Evolutionary conservation across 495 filamentous ascomycete species (phyloP).

Genomic region (Terfezia boudieri): DNA sequence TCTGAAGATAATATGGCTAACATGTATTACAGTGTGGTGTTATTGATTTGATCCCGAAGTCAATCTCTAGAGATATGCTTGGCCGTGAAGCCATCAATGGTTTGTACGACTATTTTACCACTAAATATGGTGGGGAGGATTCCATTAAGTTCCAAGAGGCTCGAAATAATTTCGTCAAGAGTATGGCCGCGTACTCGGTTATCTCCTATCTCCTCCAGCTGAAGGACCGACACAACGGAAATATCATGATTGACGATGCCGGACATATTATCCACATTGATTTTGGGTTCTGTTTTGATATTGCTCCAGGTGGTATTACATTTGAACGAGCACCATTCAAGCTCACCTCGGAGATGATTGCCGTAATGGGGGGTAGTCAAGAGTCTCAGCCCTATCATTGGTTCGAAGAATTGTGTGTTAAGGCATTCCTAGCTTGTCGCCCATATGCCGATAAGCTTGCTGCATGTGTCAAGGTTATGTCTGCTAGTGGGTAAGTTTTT

Average conservation of each 20-base stretch:
- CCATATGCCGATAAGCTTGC: constrained; percentile 66
- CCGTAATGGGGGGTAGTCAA: constrained; percentile 81
- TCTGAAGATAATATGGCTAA: neutral
- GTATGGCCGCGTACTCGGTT: constrained; percentile 99
- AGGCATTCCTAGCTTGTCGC: constrained; percentile 81
- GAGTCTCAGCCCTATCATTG: constrained; percentile 74
- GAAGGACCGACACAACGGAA: constrained; percentile 98
- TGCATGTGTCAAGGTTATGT: constrained; percentile 81
- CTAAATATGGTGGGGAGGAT: constrained; percentile 90
- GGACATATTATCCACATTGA: constrained; percentile 96
- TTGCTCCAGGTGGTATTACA: constrained; percentile 83
- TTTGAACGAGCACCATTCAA: constrained; percentile 99
- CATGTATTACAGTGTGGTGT: constrained; percentile 43
- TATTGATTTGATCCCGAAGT: constrained; percentile 92
- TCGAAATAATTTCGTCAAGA: constrained; percentile 93
- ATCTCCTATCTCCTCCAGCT: constrained; percentile 94
- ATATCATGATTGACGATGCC: constrained; percentile 96
- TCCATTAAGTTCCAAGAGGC: constrained; percentile 87
- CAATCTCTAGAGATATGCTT: constrained; percentile 95
- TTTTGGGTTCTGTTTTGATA: constrained; percentile 99
- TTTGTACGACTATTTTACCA: constrained; percentile 92
- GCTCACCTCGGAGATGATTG: constrained; percentile 87
- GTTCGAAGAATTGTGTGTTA: constrained; percentile 92
- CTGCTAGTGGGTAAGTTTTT: constrained; percentile 47
- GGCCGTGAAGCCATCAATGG: constrained; percentile 94